A percentile compares a stretch with the other conserved stretches of the same genome.
phyloP scores from a whole-genome alignment of 371 early-diverging fungal species.

The Mucor circinelloides region DNA sequence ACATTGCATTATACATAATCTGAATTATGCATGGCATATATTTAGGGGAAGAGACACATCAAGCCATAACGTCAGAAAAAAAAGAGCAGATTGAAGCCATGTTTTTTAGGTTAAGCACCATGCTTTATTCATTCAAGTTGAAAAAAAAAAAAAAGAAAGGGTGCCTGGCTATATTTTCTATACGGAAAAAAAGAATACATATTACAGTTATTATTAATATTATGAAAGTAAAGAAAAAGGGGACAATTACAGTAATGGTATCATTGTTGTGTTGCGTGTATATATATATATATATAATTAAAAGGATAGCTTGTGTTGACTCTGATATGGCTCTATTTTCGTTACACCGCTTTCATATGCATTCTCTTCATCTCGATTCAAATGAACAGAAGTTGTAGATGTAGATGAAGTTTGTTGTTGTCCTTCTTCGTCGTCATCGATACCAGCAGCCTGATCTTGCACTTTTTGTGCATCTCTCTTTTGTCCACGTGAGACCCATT shows the following conservation, averaged over 20 bases:
- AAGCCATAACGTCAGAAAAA: background rate
- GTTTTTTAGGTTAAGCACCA: background rate
- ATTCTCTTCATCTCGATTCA: constrained; percentile 7
- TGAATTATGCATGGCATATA: background rate
- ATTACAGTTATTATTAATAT: background rate
- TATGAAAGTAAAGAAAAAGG: background rate
- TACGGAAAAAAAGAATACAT: background rate
- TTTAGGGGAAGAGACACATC: background rate
- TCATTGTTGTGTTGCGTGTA: background rate
- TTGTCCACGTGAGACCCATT: constrained; percentile 22
- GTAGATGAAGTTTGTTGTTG: background rate
- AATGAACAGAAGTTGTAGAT: background rate
- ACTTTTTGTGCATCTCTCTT: background rate
- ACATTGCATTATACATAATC: background rate
- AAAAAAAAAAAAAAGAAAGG: background rate
- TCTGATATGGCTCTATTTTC: background rate
- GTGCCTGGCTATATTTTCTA: background rate
- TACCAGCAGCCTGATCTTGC: background rate
- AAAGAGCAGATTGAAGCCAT: background rate
- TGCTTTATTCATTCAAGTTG: background rate
- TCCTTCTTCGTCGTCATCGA: background rate
- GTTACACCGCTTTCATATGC: background rate
- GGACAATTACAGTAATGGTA: background rate
- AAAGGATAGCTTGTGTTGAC: background rate
- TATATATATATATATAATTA: background rate